Conservation (phyloP, 2,329 filamentous ascomycete species). For the Curvularia sp. region DNA sequence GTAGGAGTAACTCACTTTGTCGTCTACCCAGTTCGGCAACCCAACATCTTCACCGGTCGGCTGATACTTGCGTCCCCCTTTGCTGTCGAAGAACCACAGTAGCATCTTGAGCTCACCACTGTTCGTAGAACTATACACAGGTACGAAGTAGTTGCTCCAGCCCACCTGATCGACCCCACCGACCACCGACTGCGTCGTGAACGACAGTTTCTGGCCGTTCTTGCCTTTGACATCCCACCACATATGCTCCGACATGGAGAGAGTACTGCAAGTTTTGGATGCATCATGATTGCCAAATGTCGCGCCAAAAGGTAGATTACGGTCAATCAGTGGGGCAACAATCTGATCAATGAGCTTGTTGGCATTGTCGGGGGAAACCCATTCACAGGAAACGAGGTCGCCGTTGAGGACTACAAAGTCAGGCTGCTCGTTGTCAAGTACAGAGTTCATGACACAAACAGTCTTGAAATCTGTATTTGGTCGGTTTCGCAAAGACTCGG, state of each 20-base stretch:
- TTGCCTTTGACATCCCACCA: slow-evolving; percentile 57
- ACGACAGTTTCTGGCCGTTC: slow-evolving; percentile 51
- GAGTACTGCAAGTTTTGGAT: slow-evolving; percentile 36
- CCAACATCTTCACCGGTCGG: slow-evolving; percentile 23
- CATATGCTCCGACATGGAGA: slow-evolving; percentile 35
- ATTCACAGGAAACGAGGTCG: slow-evolving; percentile 73
- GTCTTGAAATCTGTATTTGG: slow-evolving; percentile 64
- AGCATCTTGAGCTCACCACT: slow-evolving; percentile 54
- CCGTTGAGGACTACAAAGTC: slow-evolving; percentile 74
- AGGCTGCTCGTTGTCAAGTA: slow-evolving; percentile 65
- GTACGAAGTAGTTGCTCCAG: slow-evolving; percentile 63
- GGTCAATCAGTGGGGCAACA: slow-evolving; percentile 58
- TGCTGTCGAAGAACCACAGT: slow-evolving; percentile 74
- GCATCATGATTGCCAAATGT: slow-evolving; percentile 76
- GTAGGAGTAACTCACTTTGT: slow-evolving; percentile 23
- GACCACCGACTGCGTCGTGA: slow-evolving; percentile 55
- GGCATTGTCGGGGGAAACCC: slow-evolving; percentile 25
- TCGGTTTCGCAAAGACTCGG: slow-evolving; percentile 15
- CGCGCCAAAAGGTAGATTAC: slow-evolving; percentile 67
- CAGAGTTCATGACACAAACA: slow-evolving; percentile 62
- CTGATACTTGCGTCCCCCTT: slow-evolving; percentile 35
- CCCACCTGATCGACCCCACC: slow-evolving; percentile 46
- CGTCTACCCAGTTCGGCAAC: slow-evolving; percentile 29
- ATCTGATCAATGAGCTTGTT: slow-evolving; percentile 36
- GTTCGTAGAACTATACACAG: slow-evolving; percentile 56